Conservation (phyloP, 2,329 filamentous ascomycete species). For the Cladorrhinum sp. region DNA sequence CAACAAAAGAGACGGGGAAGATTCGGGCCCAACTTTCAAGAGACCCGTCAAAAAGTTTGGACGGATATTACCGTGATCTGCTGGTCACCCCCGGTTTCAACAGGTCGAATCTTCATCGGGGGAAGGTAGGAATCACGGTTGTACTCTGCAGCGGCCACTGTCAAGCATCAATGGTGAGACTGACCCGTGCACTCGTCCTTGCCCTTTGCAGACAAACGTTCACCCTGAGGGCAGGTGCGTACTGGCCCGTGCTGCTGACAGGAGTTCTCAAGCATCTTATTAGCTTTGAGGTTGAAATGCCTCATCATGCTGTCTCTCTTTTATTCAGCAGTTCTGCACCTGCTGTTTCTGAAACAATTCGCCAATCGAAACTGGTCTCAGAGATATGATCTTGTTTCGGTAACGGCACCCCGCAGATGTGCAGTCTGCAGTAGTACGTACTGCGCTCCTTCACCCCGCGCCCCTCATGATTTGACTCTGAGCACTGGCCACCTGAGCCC, state of each 20-base stretch:
- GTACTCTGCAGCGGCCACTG: neutral
- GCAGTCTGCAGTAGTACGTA: neutral
- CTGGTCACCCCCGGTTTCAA: too few relatives aligned
- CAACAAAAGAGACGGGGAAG: neutral
- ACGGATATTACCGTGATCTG: neutral
- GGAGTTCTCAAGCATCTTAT: neutral
- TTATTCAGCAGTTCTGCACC: neutral
- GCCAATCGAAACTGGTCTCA: constrained; percentile 16
- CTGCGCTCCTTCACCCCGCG: neutral
- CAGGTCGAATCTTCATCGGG: too few relatives aligned
- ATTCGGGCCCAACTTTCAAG: neutral
- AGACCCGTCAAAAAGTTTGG: neutral
- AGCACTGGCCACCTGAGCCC: too few relatives aligned
- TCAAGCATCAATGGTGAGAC: neutral
- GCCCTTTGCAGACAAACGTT: neutral
- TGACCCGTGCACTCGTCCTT: constrained; percentile 9
- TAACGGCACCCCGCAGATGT: constrained; percentile 9
- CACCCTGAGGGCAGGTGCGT: neutral
- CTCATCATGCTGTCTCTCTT: neutral
- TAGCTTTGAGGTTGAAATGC: constrained; percentile 7
- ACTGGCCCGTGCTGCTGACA: constrained; percentile 25
- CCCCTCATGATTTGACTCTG: neutral
- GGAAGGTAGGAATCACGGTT: neutral
- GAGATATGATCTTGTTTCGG: constrained; percentile 13
- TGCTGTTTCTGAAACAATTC: constrained; percentile 11